A percentile compares a stretch with the other conserved stretches of the same genome.
phyloP scores from a whole-genome alignment of 1,284 basidiomycete species.

The Ustilago esculenta region DNA sequence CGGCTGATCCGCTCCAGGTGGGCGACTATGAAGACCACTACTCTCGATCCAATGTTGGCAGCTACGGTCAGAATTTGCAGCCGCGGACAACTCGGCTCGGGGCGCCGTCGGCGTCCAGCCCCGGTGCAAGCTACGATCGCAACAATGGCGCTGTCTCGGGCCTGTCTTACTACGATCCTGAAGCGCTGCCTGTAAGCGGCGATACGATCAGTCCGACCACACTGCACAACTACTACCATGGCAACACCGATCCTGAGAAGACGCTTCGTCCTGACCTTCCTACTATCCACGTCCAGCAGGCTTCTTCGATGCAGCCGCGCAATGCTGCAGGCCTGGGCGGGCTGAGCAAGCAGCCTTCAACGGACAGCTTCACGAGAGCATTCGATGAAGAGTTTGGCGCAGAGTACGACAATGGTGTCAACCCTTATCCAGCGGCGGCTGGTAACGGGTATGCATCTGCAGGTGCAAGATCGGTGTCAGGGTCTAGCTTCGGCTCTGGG shows the following conservation, averaged over 20 bases:
- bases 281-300: conserved; percentile 19
- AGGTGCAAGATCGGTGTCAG: conserved; percentile 22
- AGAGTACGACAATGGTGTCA: conserved; percentile 12
- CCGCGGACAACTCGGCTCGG: conserved; percentile 13
- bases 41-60: conserved; percentile 10
- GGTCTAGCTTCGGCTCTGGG: conserved; percentile 17
- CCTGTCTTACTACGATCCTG: conserved; percentile 50
- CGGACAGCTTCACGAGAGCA: conserved; percentile 40
- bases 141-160: conserved; percentile 40
- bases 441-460: conserved; percentile 24
- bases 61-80: conserved; percentile 9
- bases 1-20: conserved; percentile 41
- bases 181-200: conserved; percentile 20
- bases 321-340: not conserved
- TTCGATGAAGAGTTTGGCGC: conserved; percentile 49
- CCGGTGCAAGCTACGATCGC: conserved; percentile 21
- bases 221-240: conserved; percentile 4
- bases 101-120: conserved; percentile 4
- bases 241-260: conserved; percentile 4
- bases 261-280: conserved; percentile 23
- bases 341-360: conserved; percentile 28
- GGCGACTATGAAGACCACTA: conserved; percentile 42
- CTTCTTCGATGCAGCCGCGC: conserved; percentile 3
- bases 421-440: conserved; percentile 24
- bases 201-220: not conserved